Base-by-base conservation (phyloP, 2,329 filamentous ascomycete genomes). In the Colletotrichum sojae region DNA sequence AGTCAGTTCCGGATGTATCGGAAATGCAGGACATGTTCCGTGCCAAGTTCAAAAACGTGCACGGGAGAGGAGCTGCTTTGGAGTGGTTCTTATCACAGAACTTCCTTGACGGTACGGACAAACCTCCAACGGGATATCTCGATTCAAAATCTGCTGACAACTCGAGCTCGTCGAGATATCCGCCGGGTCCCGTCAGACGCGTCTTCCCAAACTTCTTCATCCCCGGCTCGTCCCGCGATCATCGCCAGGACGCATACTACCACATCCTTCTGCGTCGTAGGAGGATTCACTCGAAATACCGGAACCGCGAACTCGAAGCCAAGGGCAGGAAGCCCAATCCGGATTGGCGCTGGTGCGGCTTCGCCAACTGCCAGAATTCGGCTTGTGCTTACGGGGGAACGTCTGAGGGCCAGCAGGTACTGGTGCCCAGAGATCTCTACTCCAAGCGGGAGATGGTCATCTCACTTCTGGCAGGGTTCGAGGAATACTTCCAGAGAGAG, bases 291-390 rank as follows among this genome's bases (percentile, higher is more conserved):
- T 10, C 18, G 5, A 15, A 16, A 12, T 62, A 54, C 22, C 25
- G 18, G 9, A 39, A 54, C 5, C 59, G 39, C 5, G 59, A 62
- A 16, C 36, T 54, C 5, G 9, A 13, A 1, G 6, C 16, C n/a
- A 15, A 31, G 13, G 49, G 59, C 2, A 20, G 20, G 16, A 20
- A 6, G 10, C 59, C 49, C 4, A 22, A 18, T n/a, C 18, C 43
- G 2, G 12, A 62, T 39, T 62, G 59, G 59, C 36, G 49, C 10
- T 62, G 59, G 59, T 62, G 59, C 25, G 59, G 59, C 6, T 62
- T 62, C 20, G 22, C 49, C 6, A 8, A 45, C 6, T 62, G 59
- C 10, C 20, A 48, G 10, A 25, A 22, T n/a, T 6, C 12, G 22
- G 18, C 36, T 6, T 62, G 59, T 31, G 22, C 13, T 8, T 62